These are phyloP conservation scores for Fusarium annulatum DNA, from an alignment of 2,329 filamentous ascomycete genomes.

Conservation along the genomic window DNA sequence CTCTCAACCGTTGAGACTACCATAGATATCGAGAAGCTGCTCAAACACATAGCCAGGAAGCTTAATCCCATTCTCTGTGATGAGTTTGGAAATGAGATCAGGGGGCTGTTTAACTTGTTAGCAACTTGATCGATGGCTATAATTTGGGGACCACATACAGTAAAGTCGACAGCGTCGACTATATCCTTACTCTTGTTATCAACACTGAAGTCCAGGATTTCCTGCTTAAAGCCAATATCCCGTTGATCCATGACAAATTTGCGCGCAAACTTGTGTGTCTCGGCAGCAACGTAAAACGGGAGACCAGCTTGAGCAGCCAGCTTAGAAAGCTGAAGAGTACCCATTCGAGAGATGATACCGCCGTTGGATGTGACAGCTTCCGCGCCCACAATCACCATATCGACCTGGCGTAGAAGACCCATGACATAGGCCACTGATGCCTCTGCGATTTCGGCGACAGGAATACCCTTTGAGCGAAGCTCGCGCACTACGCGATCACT, in stretches of 20 bases:
- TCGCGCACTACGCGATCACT: constrained; percentile 76
- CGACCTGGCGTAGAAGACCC: constrained; percentile 64
- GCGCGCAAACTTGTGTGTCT: constrained; percentile 96
- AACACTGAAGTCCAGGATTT: constrained; percentile 78
- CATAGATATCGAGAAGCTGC: constrained; percentile 73
- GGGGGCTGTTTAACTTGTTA: constrained; percentile 63
- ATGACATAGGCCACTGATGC: constrained; percentile 83
- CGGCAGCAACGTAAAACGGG: constrained; percentile 90
- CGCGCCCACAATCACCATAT: constrained; percentile 74
- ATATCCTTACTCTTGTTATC: constrained; percentile 58
- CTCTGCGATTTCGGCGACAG: constrained; percentile 72
- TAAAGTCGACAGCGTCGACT: constrained; percentile 75
- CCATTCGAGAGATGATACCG: constrained; percentile 89
- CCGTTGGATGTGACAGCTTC: constrained; percentile 96
- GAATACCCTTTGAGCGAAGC: constrained; percentile 78
- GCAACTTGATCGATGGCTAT: not conserved
- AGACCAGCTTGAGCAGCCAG: constrained; percentile 76
- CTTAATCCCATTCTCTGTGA: constrained; percentile 80
- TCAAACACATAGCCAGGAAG: constrained; percentile 77
- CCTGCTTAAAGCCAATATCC: constrained; percentile 82
- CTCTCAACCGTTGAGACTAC: constrained; percentile 53
- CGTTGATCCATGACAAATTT: constrained; percentile 85
- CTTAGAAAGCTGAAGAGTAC: constrained; percentile 85
- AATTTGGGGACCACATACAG: constrained; percentile 58
- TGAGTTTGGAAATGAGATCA: constrained; percentile 75